These are phyloP conservation scores for Phytopythium aichiense DNA, from an alignment of 352 stramenopile species.

Conservation along the genomic window DNA sequence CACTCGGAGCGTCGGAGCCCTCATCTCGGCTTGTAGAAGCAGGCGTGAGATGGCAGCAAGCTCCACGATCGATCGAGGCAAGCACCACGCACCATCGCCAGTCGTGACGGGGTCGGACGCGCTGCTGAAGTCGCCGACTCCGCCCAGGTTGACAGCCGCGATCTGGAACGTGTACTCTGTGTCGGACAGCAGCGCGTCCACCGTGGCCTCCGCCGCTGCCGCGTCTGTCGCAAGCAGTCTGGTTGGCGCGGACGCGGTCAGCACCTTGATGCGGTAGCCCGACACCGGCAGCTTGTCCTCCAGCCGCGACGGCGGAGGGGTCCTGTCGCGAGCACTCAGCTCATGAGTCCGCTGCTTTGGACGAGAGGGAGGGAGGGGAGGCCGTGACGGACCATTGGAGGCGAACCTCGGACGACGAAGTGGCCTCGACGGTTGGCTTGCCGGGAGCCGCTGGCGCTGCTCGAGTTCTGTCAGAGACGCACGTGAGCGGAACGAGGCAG, in stretches of 20 bases:
- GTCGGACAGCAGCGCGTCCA: constrained; percentile 31
- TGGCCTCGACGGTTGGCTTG: not conserved
- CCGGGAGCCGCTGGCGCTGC: constrained; percentile 32
- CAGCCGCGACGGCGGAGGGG: constrained; percentile 18
- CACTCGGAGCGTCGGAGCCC: not conserved
- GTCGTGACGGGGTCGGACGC: constrained; percentile 27
- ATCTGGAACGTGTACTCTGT: constrained; percentile 42
- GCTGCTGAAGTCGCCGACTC: constrained; percentile 45
- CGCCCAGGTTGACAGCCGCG: constrained; percentile 52
- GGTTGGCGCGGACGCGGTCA: not conserved
- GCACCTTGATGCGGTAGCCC: constrained; percentile 55
- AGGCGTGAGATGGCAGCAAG: not conserved
- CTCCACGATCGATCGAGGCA: not conserved
- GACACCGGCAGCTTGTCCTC: constrained; percentile 58
- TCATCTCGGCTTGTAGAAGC: not conserved
- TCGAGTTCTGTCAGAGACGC: not conserved
- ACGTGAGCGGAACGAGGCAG: not conserved
- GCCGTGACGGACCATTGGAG: not conserved
- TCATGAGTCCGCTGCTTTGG: not conserved
- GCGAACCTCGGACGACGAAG: not conserved
- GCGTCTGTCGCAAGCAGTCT: constrained; percentile 27
- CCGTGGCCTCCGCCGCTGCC: constrained; percentile 17
- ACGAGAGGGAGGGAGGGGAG: not conserved
- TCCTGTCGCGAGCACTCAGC: constrained; percentile 15
- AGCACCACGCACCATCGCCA: constrained; percentile 16